Percentiles rank a stretch among this genome's conserved stretches.
These are phyloP conservation scores for Plasmodium fragile DNA, from an alignment of 169 alveolate genomes.

Conservation along the genomic window DNA sequence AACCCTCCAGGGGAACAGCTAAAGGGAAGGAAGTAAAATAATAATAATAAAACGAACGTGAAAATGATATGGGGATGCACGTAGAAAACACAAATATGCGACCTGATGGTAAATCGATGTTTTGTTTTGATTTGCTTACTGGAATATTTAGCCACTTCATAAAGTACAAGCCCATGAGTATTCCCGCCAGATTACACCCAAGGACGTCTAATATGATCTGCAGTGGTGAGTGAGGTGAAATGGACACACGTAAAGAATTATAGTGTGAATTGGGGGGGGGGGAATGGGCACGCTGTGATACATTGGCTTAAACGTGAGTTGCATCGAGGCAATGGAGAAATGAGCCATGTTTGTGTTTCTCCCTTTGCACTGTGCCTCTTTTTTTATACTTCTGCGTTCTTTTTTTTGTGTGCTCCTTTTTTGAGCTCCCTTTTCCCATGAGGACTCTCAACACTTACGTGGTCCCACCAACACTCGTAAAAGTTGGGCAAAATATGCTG, in stretches of 20 bases:
- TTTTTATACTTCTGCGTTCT: background rate
- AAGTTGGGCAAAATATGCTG: constrained; percentile 59
- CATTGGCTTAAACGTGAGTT: background rate
- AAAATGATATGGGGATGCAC: background rate
- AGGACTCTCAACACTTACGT: constrained; percentile 20
- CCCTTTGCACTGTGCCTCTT: background rate
- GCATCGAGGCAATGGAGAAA: background rate
- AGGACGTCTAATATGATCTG: constrained; percentile 43
- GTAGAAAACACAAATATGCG: background rate
- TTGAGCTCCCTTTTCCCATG: background rate
- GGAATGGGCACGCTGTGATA: background rate
- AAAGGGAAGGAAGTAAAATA: constrained; percentile 2
- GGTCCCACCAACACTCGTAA: constrained; percentile 77
- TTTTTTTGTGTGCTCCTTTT: background rate
- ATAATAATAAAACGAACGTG: background rate
- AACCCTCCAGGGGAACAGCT: constrained; percentile 24
- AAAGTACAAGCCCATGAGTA: background rate
- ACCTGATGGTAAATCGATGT: background rate
- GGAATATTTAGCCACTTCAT: constrained; percentile 41
- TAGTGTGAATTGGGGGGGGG: background rate
- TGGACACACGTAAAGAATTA: background rate
- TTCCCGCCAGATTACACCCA: constrained; percentile 49
- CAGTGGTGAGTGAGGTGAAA: background rate
- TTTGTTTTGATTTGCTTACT: constrained; percentile 6
- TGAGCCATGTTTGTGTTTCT: background rate